phyloP scores from a whole-genome alignment of 2,329 filamentous ascomycete genomes.

The Trichophyton verrucosum region DNA sequence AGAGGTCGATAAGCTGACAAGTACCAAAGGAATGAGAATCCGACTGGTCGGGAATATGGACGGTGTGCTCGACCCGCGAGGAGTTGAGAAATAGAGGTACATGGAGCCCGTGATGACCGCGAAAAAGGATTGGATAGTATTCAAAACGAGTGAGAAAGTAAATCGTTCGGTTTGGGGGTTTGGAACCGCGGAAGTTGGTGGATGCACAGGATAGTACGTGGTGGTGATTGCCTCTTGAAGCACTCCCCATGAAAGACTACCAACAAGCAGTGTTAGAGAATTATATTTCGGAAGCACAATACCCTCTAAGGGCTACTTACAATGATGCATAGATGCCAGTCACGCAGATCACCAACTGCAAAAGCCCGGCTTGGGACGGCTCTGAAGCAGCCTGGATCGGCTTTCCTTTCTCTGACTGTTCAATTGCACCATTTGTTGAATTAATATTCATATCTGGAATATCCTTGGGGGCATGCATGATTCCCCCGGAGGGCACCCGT shows the following conservation, averaged over 20 bases:
- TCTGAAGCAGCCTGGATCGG: conserved; percentile 20
- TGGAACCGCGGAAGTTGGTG: conserved; percentile 34
- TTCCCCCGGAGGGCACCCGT: conserved; percentile 55
- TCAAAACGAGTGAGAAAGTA: conserved; percentile 87
- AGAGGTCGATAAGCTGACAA: conserved; percentile 77
- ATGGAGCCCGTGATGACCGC: conserved; percentile 68
- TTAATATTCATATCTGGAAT: conserved; percentile 19
- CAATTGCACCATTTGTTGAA: conserved; percentile 21
- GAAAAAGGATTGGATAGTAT: conserved; percentile 87
- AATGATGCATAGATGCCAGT: conserved; percentile 94
- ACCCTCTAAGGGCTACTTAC: conserved; percentile 38
- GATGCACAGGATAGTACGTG: conserved; percentile 59
- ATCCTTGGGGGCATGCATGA: conserved; percentile 35
- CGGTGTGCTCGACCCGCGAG: conserved; percentile 35
- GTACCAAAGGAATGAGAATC: conserved; percentile 65
- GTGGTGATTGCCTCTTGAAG: conserved; percentile 97
- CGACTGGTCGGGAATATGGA: conserved; percentile 60
- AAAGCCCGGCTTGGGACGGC: conserved; percentile 43
- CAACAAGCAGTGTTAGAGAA: background rate
- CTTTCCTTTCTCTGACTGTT: conserved; percentile 11
- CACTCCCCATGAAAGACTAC: conserved; percentile 82
- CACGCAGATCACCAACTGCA: conserved; percentile 76
- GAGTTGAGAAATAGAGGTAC: conserved; percentile 60
- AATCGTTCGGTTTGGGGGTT: conserved; percentile 53
- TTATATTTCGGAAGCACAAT: background rate